These are phyloP conservation scores for Eimeria maxima DNA, from an alignment of 169 alveolate genomes.

Conservation along the genomic window DNA sequence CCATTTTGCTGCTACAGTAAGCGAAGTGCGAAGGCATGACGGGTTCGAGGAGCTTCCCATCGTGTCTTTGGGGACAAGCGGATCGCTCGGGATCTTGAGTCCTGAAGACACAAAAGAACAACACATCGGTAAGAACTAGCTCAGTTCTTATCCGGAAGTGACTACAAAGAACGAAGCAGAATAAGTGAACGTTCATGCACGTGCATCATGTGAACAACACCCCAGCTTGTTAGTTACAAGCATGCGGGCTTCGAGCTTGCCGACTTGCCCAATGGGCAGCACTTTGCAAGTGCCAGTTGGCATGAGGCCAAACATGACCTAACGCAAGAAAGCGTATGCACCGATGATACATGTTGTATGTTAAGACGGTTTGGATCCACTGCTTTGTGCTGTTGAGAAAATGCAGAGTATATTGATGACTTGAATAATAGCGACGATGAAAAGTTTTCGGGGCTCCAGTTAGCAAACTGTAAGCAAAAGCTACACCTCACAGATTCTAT, in stretches of 20 bases:
- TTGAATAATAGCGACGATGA: background rate
- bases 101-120: background rate
- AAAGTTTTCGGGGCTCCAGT: conserved; percentile 22
- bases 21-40: background rate
- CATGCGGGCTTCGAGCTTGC: background rate
- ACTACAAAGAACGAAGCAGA: background rate
- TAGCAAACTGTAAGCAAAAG: conserved; percentile 11
- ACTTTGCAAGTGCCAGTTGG: background rate
- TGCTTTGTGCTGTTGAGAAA: background rate
- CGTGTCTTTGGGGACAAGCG: background rate
- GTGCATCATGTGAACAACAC: background rate
- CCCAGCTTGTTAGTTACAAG: background rate
- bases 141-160: background rate
- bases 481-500: background rate
- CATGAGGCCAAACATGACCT: background rate
- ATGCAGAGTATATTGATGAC: background rate
- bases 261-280: background rate
- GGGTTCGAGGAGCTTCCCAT: background rate
- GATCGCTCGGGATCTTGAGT: background rate
- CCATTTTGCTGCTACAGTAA: background rate
- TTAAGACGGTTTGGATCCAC: background rate
- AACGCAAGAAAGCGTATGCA: background rate
- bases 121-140: conserved; percentile 5
- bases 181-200: background rate
- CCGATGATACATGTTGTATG: no score